A percentile compares a stretch with the other conserved stretches of the same genome.
phyloP scores from a whole-genome alignment of 1,139 yeast genomes.

The Pichia norvegensis region DNA sequence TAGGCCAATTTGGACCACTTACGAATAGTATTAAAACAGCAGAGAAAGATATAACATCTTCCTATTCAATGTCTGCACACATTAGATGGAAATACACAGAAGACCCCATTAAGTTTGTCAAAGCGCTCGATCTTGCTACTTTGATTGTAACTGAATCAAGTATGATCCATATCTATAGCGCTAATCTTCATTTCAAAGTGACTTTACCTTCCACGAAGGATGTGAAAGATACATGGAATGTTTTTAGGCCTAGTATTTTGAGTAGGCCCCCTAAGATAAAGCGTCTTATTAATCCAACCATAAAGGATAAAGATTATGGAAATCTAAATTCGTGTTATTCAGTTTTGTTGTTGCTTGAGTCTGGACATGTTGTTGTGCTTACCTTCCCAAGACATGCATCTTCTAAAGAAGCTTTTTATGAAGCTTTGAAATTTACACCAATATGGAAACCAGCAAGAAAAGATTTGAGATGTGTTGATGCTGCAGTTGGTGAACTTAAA shows the following conservation, averaged over 20 bases:
- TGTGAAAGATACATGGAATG: conserved; percentile 40
- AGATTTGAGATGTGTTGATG: conserved; percentile 16
- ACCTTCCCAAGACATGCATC: conserved; percentile 10
- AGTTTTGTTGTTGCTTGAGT: conserved; percentile 8
- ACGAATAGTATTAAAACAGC: conserved; percentile 11
- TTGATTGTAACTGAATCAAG: conserved; percentile 58
- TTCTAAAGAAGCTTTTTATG: conserved; percentile 11
- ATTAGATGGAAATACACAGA: conserved; percentile 31
- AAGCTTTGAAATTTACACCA: conserved; percentile 7
- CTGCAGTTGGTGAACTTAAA: conserved; percentile 5
- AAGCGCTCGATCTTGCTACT: conserved; percentile 67
- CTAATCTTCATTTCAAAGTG: conserved; percentile 49
- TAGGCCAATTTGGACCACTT: conserved; percentile 76
- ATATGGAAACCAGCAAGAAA: conserved; percentile 16
- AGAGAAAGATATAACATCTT: neutral
- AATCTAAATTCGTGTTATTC: conserved; percentile 8
- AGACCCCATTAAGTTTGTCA: conserved; percentile 45
- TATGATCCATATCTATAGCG: conserved; percentile 51
- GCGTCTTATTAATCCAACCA: conserved; percentile 8
- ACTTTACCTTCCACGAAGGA: conserved; percentile 30
- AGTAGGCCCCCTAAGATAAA: conserved; percentile 12
- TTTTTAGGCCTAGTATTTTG: conserved; percentile 40
- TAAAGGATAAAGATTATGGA: conserved; percentile 1
- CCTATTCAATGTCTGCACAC: conserved; percentile 26
- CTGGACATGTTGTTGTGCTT: conserved; percentile 13